phyloP scores from a whole-genome alignment of 1,284 basidiomycete genomes.

The Boletus sp. region DNA sequence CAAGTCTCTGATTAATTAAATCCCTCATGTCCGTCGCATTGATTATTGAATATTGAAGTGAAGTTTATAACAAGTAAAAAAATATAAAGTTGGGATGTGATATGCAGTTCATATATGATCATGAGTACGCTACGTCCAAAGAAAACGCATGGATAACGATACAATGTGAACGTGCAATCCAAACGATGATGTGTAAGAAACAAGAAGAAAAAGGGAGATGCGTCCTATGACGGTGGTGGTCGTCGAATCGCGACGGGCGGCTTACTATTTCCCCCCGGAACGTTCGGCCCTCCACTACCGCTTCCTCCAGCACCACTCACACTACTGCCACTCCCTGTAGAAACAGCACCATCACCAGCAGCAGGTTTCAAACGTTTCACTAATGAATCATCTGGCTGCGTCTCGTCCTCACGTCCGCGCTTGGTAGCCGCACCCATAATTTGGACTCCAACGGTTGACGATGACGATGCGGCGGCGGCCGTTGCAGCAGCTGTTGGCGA shows the following conservation, averaged over 20 bases:
- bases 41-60: slow-evolving; percentile 2
- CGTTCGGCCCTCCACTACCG: background rate
- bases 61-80: background rate
- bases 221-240: slow-evolving; percentile 29
- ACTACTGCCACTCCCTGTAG: background rate
- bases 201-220: background rate
- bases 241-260: slow-evolving; percentile 42
- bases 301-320: background rate
- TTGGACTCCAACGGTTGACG: slow-evolving; percentile 45
- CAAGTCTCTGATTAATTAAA: slow-evolving; percentile 22
- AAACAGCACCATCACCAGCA: slow-evolving; percentile 5
- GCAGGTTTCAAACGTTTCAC: slow-evolving; percentile 73
- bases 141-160: slow-evolving; percentile 24
- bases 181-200: background rate
- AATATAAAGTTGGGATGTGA: background rate
- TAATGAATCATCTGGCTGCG: slow-evolving; percentile 57
- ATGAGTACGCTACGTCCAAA: too few species aligned
- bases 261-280: slow-evolving; percentile 25
- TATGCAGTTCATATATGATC: background rate
- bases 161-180: slow-evolving; percentile 13
- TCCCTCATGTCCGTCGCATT: slow-evolving; percentile 15
- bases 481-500: slow-evolving; percentile 9
- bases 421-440: slow-evolving; percentile 73
- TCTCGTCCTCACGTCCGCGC: slow-evolving; percentile 63
- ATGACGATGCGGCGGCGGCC: slow-evolving; percentile 21